Evolutionary conservation across 257 asterid species (phyloP).

Genomic region (Solanum arcanum): DNA sequence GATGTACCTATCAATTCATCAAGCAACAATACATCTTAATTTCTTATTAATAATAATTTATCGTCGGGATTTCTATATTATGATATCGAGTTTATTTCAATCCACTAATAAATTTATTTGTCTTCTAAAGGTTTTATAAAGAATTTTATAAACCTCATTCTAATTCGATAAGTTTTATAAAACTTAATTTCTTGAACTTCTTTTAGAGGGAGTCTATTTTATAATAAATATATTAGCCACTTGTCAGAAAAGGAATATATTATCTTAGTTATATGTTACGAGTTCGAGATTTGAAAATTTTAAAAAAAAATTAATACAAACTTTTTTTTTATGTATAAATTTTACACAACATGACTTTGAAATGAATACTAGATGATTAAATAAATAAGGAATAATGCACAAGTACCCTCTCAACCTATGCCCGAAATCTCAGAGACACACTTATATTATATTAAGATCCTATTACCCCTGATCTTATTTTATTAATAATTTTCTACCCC

Average conservation of each 20-base stretch:
- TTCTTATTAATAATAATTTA: not conserved
- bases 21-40: not conserved
- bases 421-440: too few species aligned
- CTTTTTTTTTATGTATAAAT: too few species aligned
- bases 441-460: too few species aligned
- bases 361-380: too few species aligned
- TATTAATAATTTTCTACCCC: too few species aligned
- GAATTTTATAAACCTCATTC: not conserved
- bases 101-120: not conserved
- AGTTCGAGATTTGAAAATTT: not conserved
- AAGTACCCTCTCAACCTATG: too few species aligned
- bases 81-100: not conserved
- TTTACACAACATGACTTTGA: too few species aligned
- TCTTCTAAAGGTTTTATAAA: not conserved
- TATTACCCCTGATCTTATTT: too few species aligned
- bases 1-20: not conserved
- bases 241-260: not conserved
- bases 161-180: not conserved
- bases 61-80: not conserved
- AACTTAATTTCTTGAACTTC: not conserved
- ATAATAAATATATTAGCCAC: not conserved
- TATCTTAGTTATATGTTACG: too few species aligned
- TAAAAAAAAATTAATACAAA: rapidly evolving
- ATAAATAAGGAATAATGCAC: too few species aligned
- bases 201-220: not conserved